Evolutionary conservation across 805 yeast species (phyloP), one percentile per base, ranked within the genome.

Genomic region (Ogataea saltuana): DNA sequence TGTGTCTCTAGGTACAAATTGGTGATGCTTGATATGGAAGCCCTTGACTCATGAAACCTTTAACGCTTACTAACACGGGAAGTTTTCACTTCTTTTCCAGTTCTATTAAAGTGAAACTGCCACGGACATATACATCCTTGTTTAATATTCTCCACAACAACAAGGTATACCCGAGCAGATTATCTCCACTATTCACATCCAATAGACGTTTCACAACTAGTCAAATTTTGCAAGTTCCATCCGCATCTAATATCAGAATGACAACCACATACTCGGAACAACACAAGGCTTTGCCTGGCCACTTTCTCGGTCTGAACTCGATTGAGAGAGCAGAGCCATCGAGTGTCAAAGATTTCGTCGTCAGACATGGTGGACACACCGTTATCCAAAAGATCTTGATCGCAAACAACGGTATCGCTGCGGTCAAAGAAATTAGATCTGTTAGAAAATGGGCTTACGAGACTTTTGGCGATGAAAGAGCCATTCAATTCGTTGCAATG

Each of bases 361-460:
- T 75, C 56, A 73, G 78, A 39, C 86, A 85, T 59, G 88, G 86
- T 42, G 99, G 99, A 62, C 99, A 93, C 71, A 89, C 99, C 5
- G 96, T 93, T 36, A 88, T 93, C 58, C 76, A 84, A 42, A 84
- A 81, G 56, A 84, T 93, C 27, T 75, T 93, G 53, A 93, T 93
- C 60, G 98, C 99, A 46, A 95, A 95, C 69, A 93, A 93, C 64
- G 99, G 99, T 80, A 95, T 93, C 65, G 99, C 96, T 15, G 99
- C 99, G 36, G 99, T 93, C 46, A 93, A 93, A 67, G 98, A 93
- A 72, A 95, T 93, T 65, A 79, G 99, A 59, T 88, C 96, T 8
- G 90, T 93, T 33, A 81, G 99, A 70, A 93, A 91, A 75, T 93
- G 99, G 99, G 90, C 99, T 19, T 93, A 93, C 68, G 98, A 93